These are phyloP conservation scores for Xylaria curta DNA, from an alignment of 495 filamentous ascomycete genomes.

Conservation along the genomic window DNA sequence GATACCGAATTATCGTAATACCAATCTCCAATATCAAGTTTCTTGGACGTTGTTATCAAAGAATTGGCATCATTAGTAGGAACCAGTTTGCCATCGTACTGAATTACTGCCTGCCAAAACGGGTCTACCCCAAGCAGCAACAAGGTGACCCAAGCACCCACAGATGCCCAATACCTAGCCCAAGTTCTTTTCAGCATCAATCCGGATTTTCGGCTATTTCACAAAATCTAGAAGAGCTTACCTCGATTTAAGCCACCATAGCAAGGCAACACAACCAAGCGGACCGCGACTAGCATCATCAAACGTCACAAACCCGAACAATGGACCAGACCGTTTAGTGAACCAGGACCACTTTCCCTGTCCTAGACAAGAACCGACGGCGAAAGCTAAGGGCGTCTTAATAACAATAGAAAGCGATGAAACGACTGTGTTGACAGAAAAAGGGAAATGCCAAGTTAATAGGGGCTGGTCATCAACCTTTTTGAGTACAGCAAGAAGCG, in stretches of 20 bases:
- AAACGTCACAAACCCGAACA: constrained; percentile 12
- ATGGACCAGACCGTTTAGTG: background rate
- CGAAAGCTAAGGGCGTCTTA: constrained; percentile 1
- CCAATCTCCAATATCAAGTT: background rate
- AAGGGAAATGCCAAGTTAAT: background rate
- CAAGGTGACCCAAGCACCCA: constrained; percentile 10
- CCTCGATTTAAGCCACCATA: constrained; percentile 19
- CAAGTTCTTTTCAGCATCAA: background rate
- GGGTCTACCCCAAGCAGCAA: constrained; percentile 5
- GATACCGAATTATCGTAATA: background rate
- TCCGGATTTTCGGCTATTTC: background rate
- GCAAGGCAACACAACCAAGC: constrained; percentile 8
- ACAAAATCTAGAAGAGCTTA: background rate
- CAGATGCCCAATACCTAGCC: constrained; percentile 6
- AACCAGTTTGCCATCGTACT: background rate
- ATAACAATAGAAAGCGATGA: background rate
- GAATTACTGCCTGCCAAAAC: background rate
- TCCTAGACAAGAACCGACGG: constrained; percentile 5
- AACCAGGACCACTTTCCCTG: constrained; percentile 25
- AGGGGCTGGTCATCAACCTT: background rate
- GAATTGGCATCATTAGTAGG: background rate
- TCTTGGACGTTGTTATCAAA: background rate
- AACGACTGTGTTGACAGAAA: constrained; percentile 31
- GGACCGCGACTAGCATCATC: constrained; percentile 18
- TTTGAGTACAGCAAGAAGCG: background rate